These are phyloP conservation scores for Didymella pomorum DNA, from an alignment of 2,329 filamentous ascomycete species.

Conservation along the genomic window DNA sequence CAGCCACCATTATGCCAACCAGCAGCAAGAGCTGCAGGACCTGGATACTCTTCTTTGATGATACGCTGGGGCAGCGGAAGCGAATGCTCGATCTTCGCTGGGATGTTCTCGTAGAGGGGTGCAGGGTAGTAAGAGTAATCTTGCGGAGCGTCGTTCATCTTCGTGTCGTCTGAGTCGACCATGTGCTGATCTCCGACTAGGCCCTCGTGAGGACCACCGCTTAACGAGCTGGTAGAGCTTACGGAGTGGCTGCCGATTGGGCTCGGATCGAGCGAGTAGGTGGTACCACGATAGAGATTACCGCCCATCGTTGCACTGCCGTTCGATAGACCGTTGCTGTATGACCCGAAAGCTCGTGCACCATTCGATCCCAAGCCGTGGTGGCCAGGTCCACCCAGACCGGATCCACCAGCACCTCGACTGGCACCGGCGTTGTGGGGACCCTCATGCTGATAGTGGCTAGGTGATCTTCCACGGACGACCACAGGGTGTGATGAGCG, in stretches of 20 bases:
- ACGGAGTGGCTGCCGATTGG: constrained; percentile 54
- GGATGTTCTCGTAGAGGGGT: constrained; percentile 54
- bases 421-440: constrained; percentile 50
- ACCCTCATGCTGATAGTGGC: constrained; percentile 58
- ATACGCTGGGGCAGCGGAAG: constrained; percentile 48
- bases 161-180: constrained; percentile 45
- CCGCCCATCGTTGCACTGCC: constrained; percentile 43
- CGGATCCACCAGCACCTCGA: constrained; percentile 45
- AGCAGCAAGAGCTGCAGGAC: constrained; percentile 38
- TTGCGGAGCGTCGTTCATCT: constrained; percentile 53
- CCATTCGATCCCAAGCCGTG: constrained; percentile 74
- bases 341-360: constrained; percentile 53
- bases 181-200: constrained; percentile 54
- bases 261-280: constrained; percentile 51
- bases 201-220: constrained; percentile 52
- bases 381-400: constrained; percentile 41
- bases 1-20: constrained; percentile 52
- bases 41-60: constrained; percentile 55
- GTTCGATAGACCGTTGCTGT: constrained; percentile 46
- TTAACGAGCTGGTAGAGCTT: constrained; percentile 55
- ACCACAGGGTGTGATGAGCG: constrained; percentile 50
- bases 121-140: constrained; percentile 59
- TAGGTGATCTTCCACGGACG: constrained; percentile 52
- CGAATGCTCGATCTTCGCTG: constrained; percentile 41
- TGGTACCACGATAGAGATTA: constrained; percentile 45